These are phyloP conservation scores for Dryas drummondii DNA, from an alignment of 306 rosid species.

Conservation along the genomic window DNA sequence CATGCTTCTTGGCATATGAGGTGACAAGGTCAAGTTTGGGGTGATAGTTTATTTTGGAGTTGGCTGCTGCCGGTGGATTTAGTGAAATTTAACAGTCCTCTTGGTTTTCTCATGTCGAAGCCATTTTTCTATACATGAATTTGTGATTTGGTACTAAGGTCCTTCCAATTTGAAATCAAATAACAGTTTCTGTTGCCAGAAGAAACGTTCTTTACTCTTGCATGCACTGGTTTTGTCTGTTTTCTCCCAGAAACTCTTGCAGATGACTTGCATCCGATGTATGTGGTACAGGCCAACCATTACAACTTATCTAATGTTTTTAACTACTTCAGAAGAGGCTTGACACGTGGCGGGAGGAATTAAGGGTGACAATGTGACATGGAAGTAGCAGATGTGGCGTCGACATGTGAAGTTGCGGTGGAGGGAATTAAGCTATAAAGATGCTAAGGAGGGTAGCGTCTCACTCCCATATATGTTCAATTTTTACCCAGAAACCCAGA, in stretches of 20 bases:
- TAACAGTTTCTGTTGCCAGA: slow-evolving; percentile 11
- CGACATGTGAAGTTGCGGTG: too few species aligned
- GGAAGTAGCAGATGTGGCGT: too few species aligned
- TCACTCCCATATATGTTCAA: too few species aligned
- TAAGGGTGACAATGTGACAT: too few species aligned
- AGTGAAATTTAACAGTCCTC: slow-evolving; percentile 9
- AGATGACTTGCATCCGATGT: not conserved
- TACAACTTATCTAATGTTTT: too few species aligned
- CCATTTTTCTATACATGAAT: slow-evolving; percentile 1
- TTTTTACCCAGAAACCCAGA: too few species aligned
- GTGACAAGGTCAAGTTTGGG: slow-evolving; percentile 80
- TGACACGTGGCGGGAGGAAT: too few species aligned
- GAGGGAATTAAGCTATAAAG: too few species aligned
- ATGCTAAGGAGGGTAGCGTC: too few species aligned
- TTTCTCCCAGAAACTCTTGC: not conserved
- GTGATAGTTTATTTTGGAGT: slow-evolving; percentile 28
- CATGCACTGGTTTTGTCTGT: not conserved
- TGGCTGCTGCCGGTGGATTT: slow-evolving; percentile 8
- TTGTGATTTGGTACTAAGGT: slow-evolving; percentile 12
- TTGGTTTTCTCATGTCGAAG: not conserved
- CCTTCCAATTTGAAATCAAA: not conserved
- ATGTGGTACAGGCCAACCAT: not conserved
- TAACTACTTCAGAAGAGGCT: too few species aligned
- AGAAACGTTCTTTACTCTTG: slow-evolving; percentile 13
- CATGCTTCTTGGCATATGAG: slow-evolving; percentile 96